Conservation (phyloP, 2,329 filamentous ascomycete species). For the Colletotrichum noveboracense region DNA sequence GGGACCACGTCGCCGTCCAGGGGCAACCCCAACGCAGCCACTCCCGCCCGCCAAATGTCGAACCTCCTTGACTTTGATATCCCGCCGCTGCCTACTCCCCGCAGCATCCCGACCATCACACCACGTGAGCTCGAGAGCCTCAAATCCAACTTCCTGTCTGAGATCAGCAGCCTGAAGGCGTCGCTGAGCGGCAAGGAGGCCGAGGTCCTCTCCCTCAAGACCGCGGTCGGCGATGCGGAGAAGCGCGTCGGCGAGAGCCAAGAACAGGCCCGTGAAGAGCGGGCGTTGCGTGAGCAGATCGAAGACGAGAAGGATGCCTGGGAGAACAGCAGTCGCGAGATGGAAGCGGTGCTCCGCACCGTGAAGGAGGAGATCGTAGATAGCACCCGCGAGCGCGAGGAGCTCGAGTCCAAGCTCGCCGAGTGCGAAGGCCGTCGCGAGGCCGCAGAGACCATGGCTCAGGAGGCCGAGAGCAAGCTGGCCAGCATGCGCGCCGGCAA, state of each 20-base stretch:
- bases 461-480: conserved; percentile 78
- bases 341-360: conserved; percentile 80
- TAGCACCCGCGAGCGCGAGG: conserved; percentile 81
- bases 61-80: conserved; percentile 91
- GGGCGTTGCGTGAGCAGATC: conserved; percentile 71
- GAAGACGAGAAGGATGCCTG: conserved; percentile 79
- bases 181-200: conserved; percentile 92
- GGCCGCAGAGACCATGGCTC: conserved; percentile 76
- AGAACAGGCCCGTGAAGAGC: conserved; percentile 83
- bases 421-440: conserved; percentile 78
- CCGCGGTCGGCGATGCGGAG: conserved; percentile 88
- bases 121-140: conserved; percentile 91
- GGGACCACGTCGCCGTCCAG: conserved; percentile 22
- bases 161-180: conserved; percentile 93
- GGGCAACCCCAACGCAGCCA: conserved; percentile 37
- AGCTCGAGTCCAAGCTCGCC: conserved; percentile 76
- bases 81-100: conserved; percentile 89
- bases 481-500: conserved; percentile 73
- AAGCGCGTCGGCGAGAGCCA: conserved; percentile 86
- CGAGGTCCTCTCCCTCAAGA: conserved; percentile 85
- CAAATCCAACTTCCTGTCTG: conserved; percentile 88
- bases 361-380: conserved; percentile 83
- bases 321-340: conserved; percentile 85
- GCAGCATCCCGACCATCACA: conserved; percentile 88
- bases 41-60: conserved; percentile 61